phyloP scores from a whole-genome alignment of 441 rosid genomes.

The Syzygium syzygioides region DNA sequence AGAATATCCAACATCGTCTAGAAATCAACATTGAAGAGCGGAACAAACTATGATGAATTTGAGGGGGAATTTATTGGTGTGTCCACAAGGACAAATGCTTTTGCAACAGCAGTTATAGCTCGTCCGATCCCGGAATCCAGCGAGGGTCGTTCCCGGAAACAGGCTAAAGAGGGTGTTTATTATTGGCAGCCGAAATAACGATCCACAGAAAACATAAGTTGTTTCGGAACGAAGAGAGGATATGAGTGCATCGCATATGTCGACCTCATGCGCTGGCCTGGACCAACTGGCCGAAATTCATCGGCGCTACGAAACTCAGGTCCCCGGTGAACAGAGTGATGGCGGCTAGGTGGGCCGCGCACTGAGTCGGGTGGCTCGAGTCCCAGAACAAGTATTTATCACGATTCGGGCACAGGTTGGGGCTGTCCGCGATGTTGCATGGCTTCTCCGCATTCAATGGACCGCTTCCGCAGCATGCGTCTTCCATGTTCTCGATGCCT shows the following conservation, averaged over 20 bases:
- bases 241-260: neutral
- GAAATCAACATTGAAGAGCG: neutral
- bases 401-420: constrained; percentile 9
- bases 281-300: constrained; percentile 22
- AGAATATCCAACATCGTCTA: neutral
- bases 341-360: constrained; percentile 21
- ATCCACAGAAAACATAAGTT: neutral
- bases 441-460: neutral
- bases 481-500: constrained; percentile 19
- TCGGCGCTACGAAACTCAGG: constrained; percentile 6
- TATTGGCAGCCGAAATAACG: neutral
- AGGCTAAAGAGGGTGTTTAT: neutral
- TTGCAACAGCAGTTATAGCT: neutral
- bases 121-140: neutral
- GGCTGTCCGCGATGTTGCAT: constrained; percentile 7
- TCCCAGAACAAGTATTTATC: constrained; percentile 30
- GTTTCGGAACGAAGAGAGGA: neutral
- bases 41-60: neutral
- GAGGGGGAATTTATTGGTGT: neutral
- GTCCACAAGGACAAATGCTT: neutral
- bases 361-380: constrained; percentile 27
- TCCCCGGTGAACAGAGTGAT: constrained; percentile 9
- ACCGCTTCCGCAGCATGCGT: constrained; percentile 24
- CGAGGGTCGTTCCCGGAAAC: neutral
- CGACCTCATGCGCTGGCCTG: neutral